A percentile compares a stretch with the other conserved stretches of the same genome.
Evolutionary conservation across 2,329 filamentous ascomycete species (phyloP).

Genomic region (Colletotrichum theobromicola): DNA sequence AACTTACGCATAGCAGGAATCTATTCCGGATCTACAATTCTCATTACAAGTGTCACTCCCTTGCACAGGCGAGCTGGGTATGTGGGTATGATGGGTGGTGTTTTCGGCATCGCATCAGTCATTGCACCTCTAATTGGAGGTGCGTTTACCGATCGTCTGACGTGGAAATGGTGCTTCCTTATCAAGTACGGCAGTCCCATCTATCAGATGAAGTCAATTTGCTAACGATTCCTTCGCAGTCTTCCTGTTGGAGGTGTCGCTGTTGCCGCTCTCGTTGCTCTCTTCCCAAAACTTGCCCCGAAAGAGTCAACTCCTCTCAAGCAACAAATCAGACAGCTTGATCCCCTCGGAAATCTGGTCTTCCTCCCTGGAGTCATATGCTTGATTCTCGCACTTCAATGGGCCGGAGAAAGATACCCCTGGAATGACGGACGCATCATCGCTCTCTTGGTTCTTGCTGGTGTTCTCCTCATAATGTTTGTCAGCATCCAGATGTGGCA

Average conservation of each 20-base stretch:
- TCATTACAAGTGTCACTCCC: constrained; percentile 50
- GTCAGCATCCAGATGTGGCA: constrained; percentile 43
- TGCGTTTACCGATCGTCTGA: constrained; percentile 35
- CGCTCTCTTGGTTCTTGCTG: constrained; percentile 32
- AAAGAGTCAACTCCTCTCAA: constrained; percentile 45
- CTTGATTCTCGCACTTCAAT: constrained; percentile 61
- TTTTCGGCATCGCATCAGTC: constrained; percentile 49
- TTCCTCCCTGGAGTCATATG: constrained; percentile 57
- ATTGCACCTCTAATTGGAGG: constrained; percentile 37
- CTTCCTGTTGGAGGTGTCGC: neutral
- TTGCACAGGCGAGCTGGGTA: constrained; percentile 34
- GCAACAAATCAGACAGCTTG: constrained; percentile 30
- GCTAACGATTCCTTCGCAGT: neutral
- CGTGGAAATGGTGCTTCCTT: constrained; percentile 45
- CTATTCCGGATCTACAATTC: constrained; percentile 53
- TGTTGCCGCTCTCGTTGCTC: neutral
- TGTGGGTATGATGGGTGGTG: constrained; percentile 41
- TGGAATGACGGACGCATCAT: constrained; percentile 53
- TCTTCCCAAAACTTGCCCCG: neutral
- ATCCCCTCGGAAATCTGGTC: constrained; percentile 54
- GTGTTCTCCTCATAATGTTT: constrained; percentile 31
- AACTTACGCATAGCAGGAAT: too few species aligned
- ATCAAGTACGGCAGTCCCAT: constrained; percentile 33
- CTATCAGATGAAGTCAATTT: neutral
- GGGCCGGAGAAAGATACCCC: constrained; percentile 56